Evolutionary conservation across 495 filamentous ascomycete genomes (phyloP).

Genomic region (Penicillium arizonense): DNA sequence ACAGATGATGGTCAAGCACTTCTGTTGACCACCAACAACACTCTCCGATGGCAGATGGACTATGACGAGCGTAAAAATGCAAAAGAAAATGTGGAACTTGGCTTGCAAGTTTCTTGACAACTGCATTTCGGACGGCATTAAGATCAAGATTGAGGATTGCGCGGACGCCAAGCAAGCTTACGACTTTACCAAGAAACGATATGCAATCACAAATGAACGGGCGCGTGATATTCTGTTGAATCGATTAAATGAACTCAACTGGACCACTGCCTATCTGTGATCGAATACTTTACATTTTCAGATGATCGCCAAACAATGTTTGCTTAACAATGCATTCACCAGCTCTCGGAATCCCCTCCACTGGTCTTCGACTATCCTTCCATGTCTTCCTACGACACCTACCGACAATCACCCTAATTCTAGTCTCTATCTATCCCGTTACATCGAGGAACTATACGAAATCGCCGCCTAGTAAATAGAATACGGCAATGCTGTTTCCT

Average conservation of each 20-base stretch:
- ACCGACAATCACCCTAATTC: too few relatives aligned
- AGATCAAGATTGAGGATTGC: conserved; percentile 1
- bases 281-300: neutral
- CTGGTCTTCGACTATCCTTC: too few relatives aligned
- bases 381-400: too few relatives aligned
- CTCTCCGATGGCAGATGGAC: neutral
- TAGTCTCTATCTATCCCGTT: too few relatives aligned
- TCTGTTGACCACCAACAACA: neutral
- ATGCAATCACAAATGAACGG: conserved; percentile 1
- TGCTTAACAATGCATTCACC: too few relatives aligned
- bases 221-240: neutral
- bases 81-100: neutral
- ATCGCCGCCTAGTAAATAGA: too few relatives aligned
- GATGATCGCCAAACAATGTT: too few relatives aligned
- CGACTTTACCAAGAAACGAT: conserved; percentile 2
- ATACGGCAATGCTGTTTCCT: too few relatives aligned
- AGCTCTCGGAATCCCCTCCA: too few relatives aligned
- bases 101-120: neutral
- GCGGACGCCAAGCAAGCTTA: neutral
- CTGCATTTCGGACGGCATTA: conserved; percentile 1
- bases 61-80: neutral
- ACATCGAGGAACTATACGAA: too few relatives aligned
- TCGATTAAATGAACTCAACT: neutral
- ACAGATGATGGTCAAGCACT: neutral
- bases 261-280: neutral